Percentiles rank a stretch among this genome's conserved stretches.
Evolutionary conservation across 768 basidiomycete genomes (phyloP).

Genomic region (Tulasnella calospora): DNA sequence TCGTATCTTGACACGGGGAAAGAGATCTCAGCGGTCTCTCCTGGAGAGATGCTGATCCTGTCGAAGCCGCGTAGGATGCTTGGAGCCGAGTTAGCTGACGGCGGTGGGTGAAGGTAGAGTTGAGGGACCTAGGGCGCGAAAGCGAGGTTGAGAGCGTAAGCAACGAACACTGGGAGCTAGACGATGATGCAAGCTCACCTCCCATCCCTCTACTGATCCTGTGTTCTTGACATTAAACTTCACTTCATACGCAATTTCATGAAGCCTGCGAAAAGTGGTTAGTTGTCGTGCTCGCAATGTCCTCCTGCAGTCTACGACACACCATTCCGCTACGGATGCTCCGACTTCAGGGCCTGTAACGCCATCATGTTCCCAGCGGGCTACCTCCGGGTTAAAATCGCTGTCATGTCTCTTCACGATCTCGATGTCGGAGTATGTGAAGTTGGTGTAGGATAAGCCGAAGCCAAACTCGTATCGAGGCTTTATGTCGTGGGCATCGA

Average conservation of each 20-base stretch:
- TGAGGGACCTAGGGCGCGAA: slow-evolving; percentile 27
- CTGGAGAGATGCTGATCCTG: slow-evolving; percentile 25
- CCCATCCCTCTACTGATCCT: slow-evolving; percentile 30
- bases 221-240: slow-evolving; percentile 30
- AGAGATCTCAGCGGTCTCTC: slow-evolving; percentile 25
- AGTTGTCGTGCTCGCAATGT: not conserved
- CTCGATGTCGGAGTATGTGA: slow-evolving; percentile 36
- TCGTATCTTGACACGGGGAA: slow-evolving; percentile 26
- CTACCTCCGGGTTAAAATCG: not conserved
- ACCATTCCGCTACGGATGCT: slow-evolving; percentile 23
- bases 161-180: not conserved
- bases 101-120: slow-evolving; percentile 31
- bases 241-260: slow-evolving; percentile 12
- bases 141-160: not conserved
- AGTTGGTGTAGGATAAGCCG: slow-evolving; percentile 39
- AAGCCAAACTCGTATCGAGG: slow-evolving; percentile 41
- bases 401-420: slow-evolving; percentile 16
- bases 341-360: slow-evolving; percentile 11
- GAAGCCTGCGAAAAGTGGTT: slow-evolving; percentile 24
- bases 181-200: slow-evolving; percentile 21
- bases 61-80: slow-evolving; percentile 32
- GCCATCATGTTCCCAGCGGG: not conserved
- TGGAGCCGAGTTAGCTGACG: slow-evolving; percentile 27
- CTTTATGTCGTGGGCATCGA: slow-evolving; percentile 34
- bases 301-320: not conserved